phyloP scores from a whole-genome alignment of 2,329 filamentous ascomycete species.

The Amylocarpus encephaloides region DNA sequence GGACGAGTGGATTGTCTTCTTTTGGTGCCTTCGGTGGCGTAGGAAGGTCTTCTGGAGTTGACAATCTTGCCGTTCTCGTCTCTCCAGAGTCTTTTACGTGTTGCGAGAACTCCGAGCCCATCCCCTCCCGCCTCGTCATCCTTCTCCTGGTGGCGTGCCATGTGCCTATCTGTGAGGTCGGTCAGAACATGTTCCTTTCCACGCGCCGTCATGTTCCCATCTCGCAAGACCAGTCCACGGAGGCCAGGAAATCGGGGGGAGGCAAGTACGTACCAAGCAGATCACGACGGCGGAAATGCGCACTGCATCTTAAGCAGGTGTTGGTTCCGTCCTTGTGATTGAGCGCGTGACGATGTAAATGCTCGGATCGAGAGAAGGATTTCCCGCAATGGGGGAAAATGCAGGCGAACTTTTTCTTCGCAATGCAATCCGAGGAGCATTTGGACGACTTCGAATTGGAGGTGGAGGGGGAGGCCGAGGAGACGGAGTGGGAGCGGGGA shows the following conservation, averaged over 20 bases:
- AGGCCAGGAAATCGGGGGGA: neutral
- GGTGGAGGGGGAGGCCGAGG: constrained; percentile 22
- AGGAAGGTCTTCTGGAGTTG: constrained; percentile 35
- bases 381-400: constrained; percentile 37
- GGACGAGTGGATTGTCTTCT: constrained; percentile 19
- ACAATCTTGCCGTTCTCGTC: constrained; percentile 41
- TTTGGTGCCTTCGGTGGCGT: constrained; percentile 24
- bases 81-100: constrained; percentile 44
- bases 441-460: constrained; percentile 20
- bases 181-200: neutral
- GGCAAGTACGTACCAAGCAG: constrained; percentile 40
- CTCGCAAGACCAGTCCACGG: neutral
- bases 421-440: constrained; percentile 11
- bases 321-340: constrained; percentile 44
- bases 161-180: constrained; percentile 43
- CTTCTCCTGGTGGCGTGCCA: constrained; percentile 40
- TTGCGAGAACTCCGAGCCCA: constrained; percentile 40
- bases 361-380: constrained; percentile 44
- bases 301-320: constrained; percentile 47
- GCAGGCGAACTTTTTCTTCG: constrained; percentile 36
- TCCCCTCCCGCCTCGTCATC: constrained; percentile 44
- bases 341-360: constrained; percentile 45
- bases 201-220: neutral
- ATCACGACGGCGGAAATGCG: constrained; percentile 50
- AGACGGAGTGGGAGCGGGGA: constrained; percentile 24